Evolutionary conservation across 192 early-diverging fungal species (phyloP), one percentile per base, ranked within the genome.

Genomic region (Chytriomyces sp.): DNA sequence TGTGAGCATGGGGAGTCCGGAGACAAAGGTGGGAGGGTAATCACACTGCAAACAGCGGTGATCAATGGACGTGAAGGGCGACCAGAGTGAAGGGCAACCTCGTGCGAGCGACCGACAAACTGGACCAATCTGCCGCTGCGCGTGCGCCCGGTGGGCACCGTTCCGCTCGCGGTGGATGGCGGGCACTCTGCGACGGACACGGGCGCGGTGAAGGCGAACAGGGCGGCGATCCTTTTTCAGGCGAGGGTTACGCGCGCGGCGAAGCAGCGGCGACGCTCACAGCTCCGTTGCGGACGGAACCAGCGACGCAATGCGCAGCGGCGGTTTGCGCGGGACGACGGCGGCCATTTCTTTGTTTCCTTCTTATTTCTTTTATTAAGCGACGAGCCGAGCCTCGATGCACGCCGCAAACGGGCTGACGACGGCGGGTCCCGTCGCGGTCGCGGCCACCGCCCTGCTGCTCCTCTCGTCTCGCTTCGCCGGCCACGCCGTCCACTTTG

Each of bases 231-330:
- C 14, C 62, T 64, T 17, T 12, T 38, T n/a, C 36, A 12, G 2
- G 4, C 26, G 7, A 61, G 33, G 33, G 38, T 61, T 3, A 37
- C 33, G 14, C 8, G 28, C 32, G 12, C 1, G 32, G 8, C 4
- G 59, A 19, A 19, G 4, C 59, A 12, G 37, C 30, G 2, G 22
- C 12, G 22, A 12, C 33, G 12, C 25, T 64, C 28, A 64, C 62
- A 64, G 37, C 30, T 64, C 62, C 12, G 62, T 64, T 5, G 62
- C 62, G 1, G 62, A 64, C 14, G 62, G 62, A n/a, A 64, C 39
- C 39, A 64, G 40, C 39, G 62, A 64, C 12, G 49, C 28, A 41
- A 64, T 44, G 6, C 62, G 62, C 17, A 64, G n/a, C 5, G 37
- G 62, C 36, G 44, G 22, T n/a, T n/a, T n/a, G n/a, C n/a, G n/a